Conservation (phyloP, 306 rosid species). For the Parietaria judaica region DNA sequence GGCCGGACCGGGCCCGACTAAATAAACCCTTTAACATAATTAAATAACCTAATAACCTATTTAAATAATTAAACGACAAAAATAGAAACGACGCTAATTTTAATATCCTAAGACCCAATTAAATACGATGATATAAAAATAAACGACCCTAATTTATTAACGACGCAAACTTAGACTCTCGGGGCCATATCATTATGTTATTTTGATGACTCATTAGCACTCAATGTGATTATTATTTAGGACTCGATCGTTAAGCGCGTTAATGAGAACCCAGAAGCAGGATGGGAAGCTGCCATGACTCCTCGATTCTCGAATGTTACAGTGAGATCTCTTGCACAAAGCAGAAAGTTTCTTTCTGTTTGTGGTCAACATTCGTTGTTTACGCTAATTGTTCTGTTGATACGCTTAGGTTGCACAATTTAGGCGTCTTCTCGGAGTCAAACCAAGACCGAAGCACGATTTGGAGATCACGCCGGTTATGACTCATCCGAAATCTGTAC, state of each 20-base stretch:
- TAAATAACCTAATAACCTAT: too few species aligned
- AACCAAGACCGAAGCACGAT: conserved; percentile 42
- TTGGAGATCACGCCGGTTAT: conserved; percentile 36
- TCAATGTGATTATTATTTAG: conserved; percentile 25
- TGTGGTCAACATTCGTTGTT: not conserved
- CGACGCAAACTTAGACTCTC: too few species aligned
- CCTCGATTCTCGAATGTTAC: conserved; percentile 70
- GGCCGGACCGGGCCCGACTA: too few species aligned
- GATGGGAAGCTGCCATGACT: conserved; percentile 84
- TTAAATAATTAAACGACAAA: too few species aligned
- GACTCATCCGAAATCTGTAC: conserved; percentile 58
- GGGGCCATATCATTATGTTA: too few species aligned
- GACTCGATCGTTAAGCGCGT: conserved; percentile 60
- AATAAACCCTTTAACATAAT: too few species aligned
- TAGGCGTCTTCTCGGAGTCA: conserved; percentile 82
- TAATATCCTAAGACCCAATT: too few species aligned
- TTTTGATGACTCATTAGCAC: too few species aligned
- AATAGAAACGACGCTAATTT: too few species aligned
- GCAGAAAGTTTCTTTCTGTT: not conserved
- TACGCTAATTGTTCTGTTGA: conserved; percentile 9
- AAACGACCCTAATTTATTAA: too few species aligned
- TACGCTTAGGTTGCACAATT: conserved; percentile 59
- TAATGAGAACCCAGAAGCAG: conserved; percentile 65
- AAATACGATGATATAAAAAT: too few species aligned
- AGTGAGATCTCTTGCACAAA: conserved; percentile 31